Evolutionary conservation across 2,329 filamentous ascomycete genomes (phyloP), one percentile per base, ranked within the genome.

Genomic region (Drechslerella stenobrocha): DNA sequence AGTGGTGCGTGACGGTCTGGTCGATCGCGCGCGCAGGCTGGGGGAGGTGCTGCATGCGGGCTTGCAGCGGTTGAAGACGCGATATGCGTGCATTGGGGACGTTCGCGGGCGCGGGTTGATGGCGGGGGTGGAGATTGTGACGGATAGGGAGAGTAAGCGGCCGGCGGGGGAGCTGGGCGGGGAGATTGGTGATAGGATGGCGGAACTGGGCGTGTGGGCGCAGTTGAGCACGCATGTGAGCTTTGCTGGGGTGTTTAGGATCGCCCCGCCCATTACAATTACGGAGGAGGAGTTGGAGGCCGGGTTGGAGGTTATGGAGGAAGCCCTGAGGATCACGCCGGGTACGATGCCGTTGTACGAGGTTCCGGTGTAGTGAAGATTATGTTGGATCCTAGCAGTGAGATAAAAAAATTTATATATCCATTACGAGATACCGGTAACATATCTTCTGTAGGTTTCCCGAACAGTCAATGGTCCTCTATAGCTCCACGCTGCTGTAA

Each of bases 51-150:
- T 85, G 2, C 79, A 79, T 60, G 75, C 72, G 0, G 81, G 79
- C 1, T 78, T 83, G n/a, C 74, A 74, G 22, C 73, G 60, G 26
- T 75, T 83, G 15, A 78, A 80, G 71, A 72, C 75, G 18, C 78
- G 79, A n/a, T 85, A 84, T 72, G 80, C 78, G 26, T 86, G 83
- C 73, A 82, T 86, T 52, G 84, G 84, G 0, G 83, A 85, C 71
- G 80, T 86, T 0, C 79, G 83, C 7, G 83, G 83, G 0, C 77
- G 82, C 0, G 83, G 83, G 0, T 76, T 85, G 6, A 80, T 85
- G 78, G 78, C 79, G 0, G 83, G 82, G 1, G 75, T 84, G 5
- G 83, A 85, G 74, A 83, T 86, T 69, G 80, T 86, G 1, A 75
- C 75, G 0, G 78, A 83, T 70, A 73, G 77, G 1, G 72, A 76